A percentile compares a stretch with the other conserved stretches of the same genome.
Evolutionary conservation across 345 rosid species (phyloP).

Genomic region (Microthlaspi erraticum): DNA sequence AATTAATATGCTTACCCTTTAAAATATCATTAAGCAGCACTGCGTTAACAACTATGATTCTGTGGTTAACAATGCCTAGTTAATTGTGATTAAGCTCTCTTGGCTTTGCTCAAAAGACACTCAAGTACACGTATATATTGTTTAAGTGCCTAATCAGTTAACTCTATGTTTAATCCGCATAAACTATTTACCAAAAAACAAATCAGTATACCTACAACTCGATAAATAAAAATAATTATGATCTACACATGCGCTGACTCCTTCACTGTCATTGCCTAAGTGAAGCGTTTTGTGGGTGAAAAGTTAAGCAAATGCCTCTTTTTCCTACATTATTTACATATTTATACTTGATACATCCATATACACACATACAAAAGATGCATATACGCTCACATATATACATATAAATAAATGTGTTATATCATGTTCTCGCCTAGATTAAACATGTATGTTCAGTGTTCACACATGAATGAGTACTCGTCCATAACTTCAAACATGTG

Average conservation of each 20-base stretch:
- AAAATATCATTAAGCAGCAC: slow-evolving; percentile 28
- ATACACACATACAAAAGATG: background rate
- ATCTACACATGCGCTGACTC: slow-evolving; percentile 35
- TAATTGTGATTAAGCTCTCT: slow-evolving; percentile 39
- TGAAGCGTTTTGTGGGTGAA: slow-evolving; percentile 21
- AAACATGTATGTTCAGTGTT: slow-evolving; percentile 14
- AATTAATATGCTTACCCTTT: slow-evolving; percentile 5
- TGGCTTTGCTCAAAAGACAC: slow-evolving; percentile 37
- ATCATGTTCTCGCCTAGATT: slow-evolving; percentile 19
- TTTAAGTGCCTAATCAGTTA: background rate
- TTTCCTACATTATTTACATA: slow-evolving; percentile 23
- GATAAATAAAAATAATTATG: background rate
- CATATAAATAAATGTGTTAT: background rate
- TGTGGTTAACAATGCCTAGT: slow-evolving; percentile 38
- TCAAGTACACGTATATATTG: slow-evolving; percentile 5
- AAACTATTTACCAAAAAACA: background rate
- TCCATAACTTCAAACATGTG: background rate
- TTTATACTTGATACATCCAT: background rate
- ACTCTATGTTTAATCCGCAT: slow-evolving; percentile 25
- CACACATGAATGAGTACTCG: slow-evolving; percentile 7
- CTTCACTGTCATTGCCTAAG: slow-evolving; percentile 22
- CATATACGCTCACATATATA: slow-evolving; percentile 14
- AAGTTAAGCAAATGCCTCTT: slow-evolving; percentile 28
- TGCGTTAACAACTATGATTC: slow-evolving; percentile 28
- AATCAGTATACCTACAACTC: background rate